Evolutionary conservation across 352 stramenopile genomes (phyloP), one percentile per base, ranked within the genome.

Genomic region (Phytophthora agathidicida): DNA sequence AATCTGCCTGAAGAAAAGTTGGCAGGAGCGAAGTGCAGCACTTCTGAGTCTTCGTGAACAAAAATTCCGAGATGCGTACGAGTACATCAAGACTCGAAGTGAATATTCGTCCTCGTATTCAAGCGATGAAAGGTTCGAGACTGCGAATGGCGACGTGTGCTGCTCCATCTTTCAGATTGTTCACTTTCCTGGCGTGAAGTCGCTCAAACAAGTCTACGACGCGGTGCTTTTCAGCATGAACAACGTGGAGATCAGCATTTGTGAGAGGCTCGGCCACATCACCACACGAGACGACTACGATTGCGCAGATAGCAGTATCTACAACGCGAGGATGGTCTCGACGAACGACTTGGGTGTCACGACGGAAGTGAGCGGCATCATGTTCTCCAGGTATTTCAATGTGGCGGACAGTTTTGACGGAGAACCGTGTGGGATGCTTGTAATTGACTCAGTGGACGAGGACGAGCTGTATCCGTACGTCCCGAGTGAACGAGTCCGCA

Each of bases 281-380:
- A 67, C 65, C 2, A 17, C 60, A 11, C 55, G 69, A n/a, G 69
- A 75, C 9, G 65, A 68, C 48, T 65, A 70, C 20, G 53, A 77
- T 17, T 43, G 13, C 14, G 43, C 42, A 0, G 51, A 71, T 17
- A 36, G 42, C 16, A 57, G 37, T 28, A 45, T 66, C 9, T 60
- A 42, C 35, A 67, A 67, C 24, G 23, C 49, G 2, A 38, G 60
- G n/a, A 48, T 69, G 2, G 5, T 55, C 0, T 69, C 60, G 0
- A 69, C 45, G 1, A 55, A 69, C 7, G 45, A 53, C 3, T 8
- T 30, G 2, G 45, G 26, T 5, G 23, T 59, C 9, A 38, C 38
- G 0, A 63, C 45, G 1, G 52, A 69, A 35, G 4, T 53, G 9
- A 69, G 45, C 7, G 8, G 32, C 14, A 41, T 55, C 17, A 47